Evolutionary conservation across 2,329 filamentous ascomycete species (phyloP), one percentile per base, ranked within the genome.

Genomic region (Colletotrichum abscissum): DNA sequence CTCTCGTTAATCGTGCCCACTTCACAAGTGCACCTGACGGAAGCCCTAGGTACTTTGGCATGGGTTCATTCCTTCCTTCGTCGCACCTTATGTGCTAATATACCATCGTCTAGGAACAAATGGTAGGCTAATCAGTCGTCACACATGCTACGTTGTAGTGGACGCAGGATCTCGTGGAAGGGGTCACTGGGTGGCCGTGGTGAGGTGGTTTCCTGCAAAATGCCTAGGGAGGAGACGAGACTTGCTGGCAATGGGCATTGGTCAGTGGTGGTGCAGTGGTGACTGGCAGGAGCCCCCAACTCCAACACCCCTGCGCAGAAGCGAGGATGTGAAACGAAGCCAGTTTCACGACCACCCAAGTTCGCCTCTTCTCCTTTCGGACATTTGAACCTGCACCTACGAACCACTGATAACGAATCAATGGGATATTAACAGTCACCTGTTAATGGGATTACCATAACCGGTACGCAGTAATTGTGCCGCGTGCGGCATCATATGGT

Each of bases 361-460:
- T 66, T 66, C 71, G 60, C 60, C 67, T 64, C 70, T 73, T 63
- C 46, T 67, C 67, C 60, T 70, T 73, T 73, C 67, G 71, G 62
- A 71, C 49, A 73, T 73, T 73, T 56, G 65, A 28, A 46, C 30
- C 22, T 62, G 33, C 38, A 55, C 49, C 62, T 60, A 56, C 24
- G 62, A 71, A 65, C 49, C 12, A 62, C 62, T 70, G 71, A 66
- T 30, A 73, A 67, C 67, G 67, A 73, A 73, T 73, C 71, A 55
- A 73, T 28, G 22, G 55, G 24, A 67, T 22, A 30, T 62, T 64
- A 26, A 56, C 56, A 56, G 26, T 70, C 67, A 66, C 49, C 66
- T 73, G 8, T 69, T 55, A 64, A 55, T 24, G 9, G 46, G 67
- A 70, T 35, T 35, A 35, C 33, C 33, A 35, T 35, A 4, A 35